Conservation (phyloP, 2,329 filamentous ascomycete species). For the Botrytis elliptica region DNA sequence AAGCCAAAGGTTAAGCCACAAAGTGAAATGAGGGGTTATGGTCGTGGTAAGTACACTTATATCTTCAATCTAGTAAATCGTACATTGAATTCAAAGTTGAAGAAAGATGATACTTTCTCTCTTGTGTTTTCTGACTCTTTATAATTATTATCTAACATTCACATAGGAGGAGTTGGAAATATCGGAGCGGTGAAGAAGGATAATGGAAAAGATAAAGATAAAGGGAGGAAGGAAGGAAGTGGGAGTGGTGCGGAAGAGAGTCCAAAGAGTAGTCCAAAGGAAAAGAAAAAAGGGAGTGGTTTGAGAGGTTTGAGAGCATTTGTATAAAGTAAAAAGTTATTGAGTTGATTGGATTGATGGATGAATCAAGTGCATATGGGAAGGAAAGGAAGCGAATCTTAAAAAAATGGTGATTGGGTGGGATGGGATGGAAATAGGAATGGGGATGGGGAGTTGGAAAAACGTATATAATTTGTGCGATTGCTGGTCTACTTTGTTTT, state of each 20-base stretch:
- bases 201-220: constrained; percentile 15
- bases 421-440: background rate
- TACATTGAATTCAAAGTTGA: background rate
- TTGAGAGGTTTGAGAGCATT: constrained; percentile 12
- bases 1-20: constrained; percentile 48
- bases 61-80: background rate
- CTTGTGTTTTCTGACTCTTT: background rate
- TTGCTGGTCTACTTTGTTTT: background rate
- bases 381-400: background rate
- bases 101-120: background rate
- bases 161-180: constrained; percentile 18
- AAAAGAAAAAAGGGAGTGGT: constrained; percentile 6
- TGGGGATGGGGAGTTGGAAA: constrained; percentile 11
- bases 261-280: constrained; percentile 19
- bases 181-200: constrained; percentile 10
- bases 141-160: constrained; percentile 9
- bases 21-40: constrained; percentile 52
- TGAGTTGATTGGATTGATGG: background rate
- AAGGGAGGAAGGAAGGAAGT: constrained; percentile 16
- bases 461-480: constrained; percentile 4
- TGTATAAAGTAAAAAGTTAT: constrained; percentile 16
- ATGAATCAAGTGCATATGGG: constrained; percentile 7
- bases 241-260: constrained; percentile 27
- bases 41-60: constrained; percentile 48
- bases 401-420: constrained; percentile 3